A percentile compares a stretch with the other conserved stretches of the same genome.
phyloP scores from a whole-genome alignment of 2,329 filamentous ascomycete species.

The Colletotrichum plurivorum region DNA sequence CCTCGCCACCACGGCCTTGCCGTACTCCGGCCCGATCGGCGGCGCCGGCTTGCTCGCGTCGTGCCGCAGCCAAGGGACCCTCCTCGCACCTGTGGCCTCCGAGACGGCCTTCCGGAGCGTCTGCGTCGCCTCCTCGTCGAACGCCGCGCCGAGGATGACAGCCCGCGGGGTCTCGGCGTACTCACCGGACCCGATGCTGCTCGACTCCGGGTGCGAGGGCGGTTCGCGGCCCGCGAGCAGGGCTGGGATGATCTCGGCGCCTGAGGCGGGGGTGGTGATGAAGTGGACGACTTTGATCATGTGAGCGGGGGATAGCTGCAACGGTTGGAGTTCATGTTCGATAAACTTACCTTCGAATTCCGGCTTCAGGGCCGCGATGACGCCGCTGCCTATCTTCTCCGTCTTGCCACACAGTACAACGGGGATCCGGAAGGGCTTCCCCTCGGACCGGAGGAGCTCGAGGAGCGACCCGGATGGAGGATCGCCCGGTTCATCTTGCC shows the following conservation, averaged over 20 bases:
- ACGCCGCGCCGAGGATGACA: constrained; percentile 37
- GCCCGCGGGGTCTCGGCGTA: constrained; percentile 29
- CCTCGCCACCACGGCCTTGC: constrained; percentile 44
- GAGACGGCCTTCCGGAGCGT: constrained; percentile 21
- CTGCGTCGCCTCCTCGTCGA: constrained; percentile 28
- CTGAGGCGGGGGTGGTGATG: constrained; percentile 31
- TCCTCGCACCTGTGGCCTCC: not conserved
- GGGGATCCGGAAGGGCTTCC: constrained; percentile 24
- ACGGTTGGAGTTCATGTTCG: not conserved
- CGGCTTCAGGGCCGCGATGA: constrained; percentile 45
- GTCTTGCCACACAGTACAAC: constrained; percentile 46
- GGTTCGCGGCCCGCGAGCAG: constrained; percentile 23
- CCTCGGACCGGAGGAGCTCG: not conserved
- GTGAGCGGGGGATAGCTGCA: too few species aligned
- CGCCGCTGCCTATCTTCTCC: constrained; percentile 43
- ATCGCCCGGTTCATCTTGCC: constrained; percentile 8
- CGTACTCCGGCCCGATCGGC: constrained; percentile 47
- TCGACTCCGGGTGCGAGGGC: constrained; percentile 38
- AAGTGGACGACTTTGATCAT: constrained; percentile 38
- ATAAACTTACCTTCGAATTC: constrained; percentile 45
- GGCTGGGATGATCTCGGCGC: constrained; percentile 38
- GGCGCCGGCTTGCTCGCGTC: constrained; percentile 43
- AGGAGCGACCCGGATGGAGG: not conserved
- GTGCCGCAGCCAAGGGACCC: constrained; percentile 45
- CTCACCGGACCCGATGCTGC: constrained; percentile 39